A percentile compares a stretch with the other conserved stretches of the same genome.
phyloP scores from a whole-genome alignment of 805 yeast species.

The Cyberlindnera saturnus region DNA sequence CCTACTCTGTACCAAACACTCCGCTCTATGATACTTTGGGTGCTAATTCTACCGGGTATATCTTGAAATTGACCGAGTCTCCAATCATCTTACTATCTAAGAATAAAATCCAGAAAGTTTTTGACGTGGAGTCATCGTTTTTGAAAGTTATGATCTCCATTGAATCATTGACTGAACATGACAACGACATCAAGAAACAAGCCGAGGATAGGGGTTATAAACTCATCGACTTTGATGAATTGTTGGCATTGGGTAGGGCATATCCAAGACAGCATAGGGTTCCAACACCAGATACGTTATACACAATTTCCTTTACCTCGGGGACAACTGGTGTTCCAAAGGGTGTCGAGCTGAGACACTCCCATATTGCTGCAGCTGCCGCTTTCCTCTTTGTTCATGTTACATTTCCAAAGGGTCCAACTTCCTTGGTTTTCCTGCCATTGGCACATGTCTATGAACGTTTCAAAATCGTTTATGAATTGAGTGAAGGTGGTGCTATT shows the following conservation, averaged over 20 bases:
- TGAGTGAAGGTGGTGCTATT: slow-evolving; percentile 41
- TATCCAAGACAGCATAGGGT: slow-evolving; percentile 37
- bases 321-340: slow-evolving; percentile 76
- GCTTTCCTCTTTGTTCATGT: slow-evolving; percentile 35
- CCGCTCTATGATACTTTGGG: slow-evolving; percentile 55
- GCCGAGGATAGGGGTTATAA: slow-evolving; percentile 26
- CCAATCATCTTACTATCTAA: slow-evolving; percentile 56
- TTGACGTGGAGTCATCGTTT: slow-evolving; percentile 38
- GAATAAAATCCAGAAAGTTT: slow-evolving; percentile 41
- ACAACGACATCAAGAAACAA: slow-evolving; percentile 25
- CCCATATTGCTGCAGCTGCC: slow-evolving; percentile 43
- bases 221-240: slow-evolving; percentile 29
- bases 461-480: slow-evolving; percentile 34
- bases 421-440: slow-evolving; percentile 42
- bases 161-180: slow-evolving; percentile 38
- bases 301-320: slow-evolving; percentile 66
- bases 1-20: slow-evolving; percentile 49
- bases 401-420: slow-evolving; percentile 23
- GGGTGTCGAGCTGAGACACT: slow-evolving; percentile 57
- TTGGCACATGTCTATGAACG: slow-evolving; percentile 57
- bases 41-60: slow-evolving; percentile 55
- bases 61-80: slow-evolving; percentile 52
- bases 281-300: slow-evolving; percentile 46
- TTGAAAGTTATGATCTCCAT: slow-evolving; percentile 51
- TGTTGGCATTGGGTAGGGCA: slow-evolving; percentile 35